A percentile compares a stretch with the other conserved stretches of the same genome.
phyloP scores from a whole-genome alignment of 306 rosid genomes.

The Quercus cerris region DNA sequence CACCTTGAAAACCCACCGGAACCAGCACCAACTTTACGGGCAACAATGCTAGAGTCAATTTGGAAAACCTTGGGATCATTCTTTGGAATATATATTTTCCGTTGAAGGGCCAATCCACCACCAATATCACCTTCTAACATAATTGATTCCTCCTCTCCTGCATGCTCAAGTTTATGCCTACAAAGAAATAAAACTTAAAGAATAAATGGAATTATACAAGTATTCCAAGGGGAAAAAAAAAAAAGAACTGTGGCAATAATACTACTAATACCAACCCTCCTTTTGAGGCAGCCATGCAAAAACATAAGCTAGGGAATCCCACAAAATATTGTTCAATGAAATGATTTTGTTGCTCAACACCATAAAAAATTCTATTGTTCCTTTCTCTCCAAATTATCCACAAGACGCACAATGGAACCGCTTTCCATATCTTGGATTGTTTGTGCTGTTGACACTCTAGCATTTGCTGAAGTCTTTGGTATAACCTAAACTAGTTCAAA shows the following conservation, averaged over 20 bases:
- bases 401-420: no score
- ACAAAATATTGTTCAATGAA: neutral
- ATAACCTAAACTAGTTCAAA: no score
- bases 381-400: no score
- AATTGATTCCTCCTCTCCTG: conserved; percentile 68
- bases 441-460: no score
- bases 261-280: neutral
- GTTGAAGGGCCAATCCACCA: conserved; percentile 79
- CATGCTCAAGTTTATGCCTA: conserved; percentile 64
- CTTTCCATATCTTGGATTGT: no score
- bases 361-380: no score
- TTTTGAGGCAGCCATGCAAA: neutral
- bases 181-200: conserved; percentile 21
- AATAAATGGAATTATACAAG: neutral
- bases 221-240: conserved; percentile 7
- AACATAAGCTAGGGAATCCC: neutral
- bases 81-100: conserved; percentile 58
- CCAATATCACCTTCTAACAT: conserved; percentile 80
- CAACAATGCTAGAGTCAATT: conserved; percentile 74
- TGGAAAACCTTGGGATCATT: conserved; percentile 38
- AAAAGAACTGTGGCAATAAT: neutral
- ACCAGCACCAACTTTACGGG: conserved; percentile 86
- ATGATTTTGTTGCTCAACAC: no score
- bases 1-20: conserved; percentile 97
- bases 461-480: no score